Percentiles rank a stretch among this genome's conserved stretches.
Evolutionary conservation across 768 basidiomycete genomes (phyloP).

Genomic region (Suillus sp.): DNA sequence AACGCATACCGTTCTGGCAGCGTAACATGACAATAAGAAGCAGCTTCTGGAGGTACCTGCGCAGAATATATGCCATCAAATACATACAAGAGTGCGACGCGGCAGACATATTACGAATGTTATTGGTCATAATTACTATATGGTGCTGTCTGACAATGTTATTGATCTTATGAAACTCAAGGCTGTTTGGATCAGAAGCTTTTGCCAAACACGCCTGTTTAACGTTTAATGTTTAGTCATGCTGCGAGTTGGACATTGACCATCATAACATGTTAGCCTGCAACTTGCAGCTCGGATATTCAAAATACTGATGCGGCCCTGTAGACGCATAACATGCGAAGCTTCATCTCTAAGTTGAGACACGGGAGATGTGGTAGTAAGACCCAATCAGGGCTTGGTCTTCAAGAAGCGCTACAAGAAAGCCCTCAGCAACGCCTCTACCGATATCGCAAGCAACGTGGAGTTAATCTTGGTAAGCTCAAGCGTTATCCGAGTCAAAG

Average conservation of each 20-base stretch:
- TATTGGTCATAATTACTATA: not conserved
- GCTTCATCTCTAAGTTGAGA: not conserved
- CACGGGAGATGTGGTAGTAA: not conserved
- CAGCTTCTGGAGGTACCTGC: not conserved
- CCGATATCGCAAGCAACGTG: constrained; percentile 71
- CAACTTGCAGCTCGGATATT: too few species aligned
- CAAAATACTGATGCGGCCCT: not conserved
- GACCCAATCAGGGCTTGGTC: not conserved
- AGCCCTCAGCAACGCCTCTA: constrained; percentile 32
- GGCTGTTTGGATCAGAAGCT: constrained; percentile 7
- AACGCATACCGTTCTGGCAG: not conserved
- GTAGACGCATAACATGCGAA: not conserved
- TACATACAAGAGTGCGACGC: not conserved
- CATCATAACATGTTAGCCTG: not conserved
- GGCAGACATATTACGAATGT: not conserved
- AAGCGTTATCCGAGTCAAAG: constrained; percentile 10
- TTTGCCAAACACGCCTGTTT: constrained; percentile 8
- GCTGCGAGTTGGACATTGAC: not conserved
- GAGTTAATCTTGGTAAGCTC: constrained; percentile 76
- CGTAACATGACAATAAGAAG: not conserved
- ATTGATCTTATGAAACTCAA: not conserved
- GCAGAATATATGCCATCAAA: not conserved
- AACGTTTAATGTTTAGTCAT: constrained; percentile 7
- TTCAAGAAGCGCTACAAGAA: constrained; percentile 1
- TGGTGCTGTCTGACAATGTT: not conserved